Evolutionary conservation across 768 basidiomycete genomes (phyloP), one percentile per base, ranked within the genome.

Genomic region (Naganishia onofrii): DNA sequence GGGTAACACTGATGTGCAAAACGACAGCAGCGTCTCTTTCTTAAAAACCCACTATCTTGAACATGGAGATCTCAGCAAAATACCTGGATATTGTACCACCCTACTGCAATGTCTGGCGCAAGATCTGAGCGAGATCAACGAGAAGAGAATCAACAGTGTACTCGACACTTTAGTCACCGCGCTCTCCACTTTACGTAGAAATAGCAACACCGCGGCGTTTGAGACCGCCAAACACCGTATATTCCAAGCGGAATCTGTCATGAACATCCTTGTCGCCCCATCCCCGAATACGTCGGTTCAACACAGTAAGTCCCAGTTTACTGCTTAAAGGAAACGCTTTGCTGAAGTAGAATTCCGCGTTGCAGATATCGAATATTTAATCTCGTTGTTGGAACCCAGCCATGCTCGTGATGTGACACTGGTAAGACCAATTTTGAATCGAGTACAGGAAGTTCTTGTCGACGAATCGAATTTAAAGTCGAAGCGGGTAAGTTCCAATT

Each of bases 1-100:
- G 3, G n/a, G 60, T 26, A 63, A 63, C 26, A 63, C 60, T 0
- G 60, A 63, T 17, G 28, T 26, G 13, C 6, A 44, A 6, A 44
- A 63, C 42, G 60, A 63, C 8, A 63, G 38, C 23, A 63, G 60
- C 26, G 23, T 63, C 38, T 28, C 38, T 29, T 63, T 26, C 38
- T 44, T 63, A 26, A 26, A 63, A 63, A n/a, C 13, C 1, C 42
- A 63, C 38, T 63, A 63, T 44, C 38, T 63, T 8, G 60, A 28
- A 19, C 5, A 5, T 12, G 60, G 26, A 44, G n/a, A 63, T 9
- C 13, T 44, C 19, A 23, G 10, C 9, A 36, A 42, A 26, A 36
- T 63, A 8, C 60, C 60, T 21, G 60, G 60, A 29, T 63, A 63
- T 17, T 63, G 60, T 26, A 28, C 38, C 8, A 21, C 60, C 9